A percentile compares a stretch with the other conserved stretches of the same genome.
Conservation (phyloP, 2,329 filamentous ascomycete species). For the Arthrobotrys iridis region DNA sequence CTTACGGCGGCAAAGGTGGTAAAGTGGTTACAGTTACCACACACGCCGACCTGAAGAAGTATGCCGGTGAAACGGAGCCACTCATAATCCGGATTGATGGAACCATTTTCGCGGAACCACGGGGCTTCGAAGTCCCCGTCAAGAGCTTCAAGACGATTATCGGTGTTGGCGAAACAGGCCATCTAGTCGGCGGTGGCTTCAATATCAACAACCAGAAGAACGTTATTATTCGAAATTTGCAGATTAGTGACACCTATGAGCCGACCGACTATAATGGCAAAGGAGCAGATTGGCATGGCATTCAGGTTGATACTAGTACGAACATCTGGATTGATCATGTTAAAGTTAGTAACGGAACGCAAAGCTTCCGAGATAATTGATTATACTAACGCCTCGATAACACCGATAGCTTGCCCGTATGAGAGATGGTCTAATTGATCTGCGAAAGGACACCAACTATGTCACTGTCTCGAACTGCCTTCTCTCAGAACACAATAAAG, state of each 20-base stretch:
- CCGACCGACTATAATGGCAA: conserved; percentile 53
- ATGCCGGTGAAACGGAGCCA: conserved; percentile 55
- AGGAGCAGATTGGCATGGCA: conserved; percentile 57
- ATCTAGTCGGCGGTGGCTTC: conserved; percentile 24
- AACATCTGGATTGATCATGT: conserved; percentile 58
- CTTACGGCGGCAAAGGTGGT: conserved; percentile 56
- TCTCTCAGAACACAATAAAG: conserved; percentile 57
- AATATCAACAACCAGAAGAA: conserved; percentile 40
- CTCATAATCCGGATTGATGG: conserved; percentile 56
- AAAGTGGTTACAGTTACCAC: conserved; percentile 55
- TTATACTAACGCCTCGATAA: not conserved
- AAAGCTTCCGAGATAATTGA: not conserved
- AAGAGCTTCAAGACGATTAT: conserved; percentile 57
- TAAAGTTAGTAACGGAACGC: conserved; percentile 15
- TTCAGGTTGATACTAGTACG: conserved; percentile 55
- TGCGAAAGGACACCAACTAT: conserved; percentile 56
- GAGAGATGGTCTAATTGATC: conserved; percentile 56
- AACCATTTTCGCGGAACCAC: conserved; percentile 52
- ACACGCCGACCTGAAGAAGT: conserved; percentile 55
- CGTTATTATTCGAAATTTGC: conserved; percentile 39
- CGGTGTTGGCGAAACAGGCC: conserved; percentile 43
- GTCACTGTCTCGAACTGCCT: conserved; percentile 56
- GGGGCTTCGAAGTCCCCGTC: conserved; percentile 55
- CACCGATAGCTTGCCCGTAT: conserved; percentile 48
- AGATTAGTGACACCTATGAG: conserved; percentile 43